phyloP scores from a whole-genome alignment of 2,329 filamentous ascomycete genomes.

The Aspergillus udagawae region DNA sequence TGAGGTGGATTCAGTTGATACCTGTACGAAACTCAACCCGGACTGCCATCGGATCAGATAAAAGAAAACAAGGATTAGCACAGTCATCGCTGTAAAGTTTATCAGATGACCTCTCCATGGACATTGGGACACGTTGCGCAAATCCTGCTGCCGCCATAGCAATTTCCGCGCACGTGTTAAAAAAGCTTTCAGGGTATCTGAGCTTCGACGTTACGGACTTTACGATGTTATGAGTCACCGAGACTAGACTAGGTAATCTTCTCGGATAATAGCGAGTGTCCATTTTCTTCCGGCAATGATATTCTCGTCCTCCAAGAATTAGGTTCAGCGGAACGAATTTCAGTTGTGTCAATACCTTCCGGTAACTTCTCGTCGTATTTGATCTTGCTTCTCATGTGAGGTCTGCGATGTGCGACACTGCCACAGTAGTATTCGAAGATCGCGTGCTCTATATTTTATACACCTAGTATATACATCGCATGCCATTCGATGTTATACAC shows the following conservation, averaged over 20 bases:
- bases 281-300: background rate
- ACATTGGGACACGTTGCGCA: background rate
- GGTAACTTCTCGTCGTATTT: background rate
- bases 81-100: background rate
- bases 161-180: background rate
- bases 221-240: background rate
- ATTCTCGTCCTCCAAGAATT: background rate
- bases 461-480: constrained; percentile 9
- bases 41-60: background rate
- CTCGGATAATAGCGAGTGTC: background rate
- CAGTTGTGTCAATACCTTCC: background rate
- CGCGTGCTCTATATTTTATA: background rate
- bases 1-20: background rate
- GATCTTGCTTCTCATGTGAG: background rate
- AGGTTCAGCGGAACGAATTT: background rate
- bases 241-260: background rate
- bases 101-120: background rate
- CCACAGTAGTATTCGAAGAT: background rate
- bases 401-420: background rate
- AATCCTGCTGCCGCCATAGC: background rate
- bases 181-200: background rate
- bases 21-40: background rate
- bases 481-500: constrained; percentile 1
- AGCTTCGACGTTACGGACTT: background rate
- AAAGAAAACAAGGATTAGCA: background rate